A percentile compares a stretch with the other conserved stretches of the same genome.
These are phyloP conservation scores for Fusarium sp. DNA, from an alignment of 2,329 filamentous ascomycete species.

Conservation along the genomic window DNA sequence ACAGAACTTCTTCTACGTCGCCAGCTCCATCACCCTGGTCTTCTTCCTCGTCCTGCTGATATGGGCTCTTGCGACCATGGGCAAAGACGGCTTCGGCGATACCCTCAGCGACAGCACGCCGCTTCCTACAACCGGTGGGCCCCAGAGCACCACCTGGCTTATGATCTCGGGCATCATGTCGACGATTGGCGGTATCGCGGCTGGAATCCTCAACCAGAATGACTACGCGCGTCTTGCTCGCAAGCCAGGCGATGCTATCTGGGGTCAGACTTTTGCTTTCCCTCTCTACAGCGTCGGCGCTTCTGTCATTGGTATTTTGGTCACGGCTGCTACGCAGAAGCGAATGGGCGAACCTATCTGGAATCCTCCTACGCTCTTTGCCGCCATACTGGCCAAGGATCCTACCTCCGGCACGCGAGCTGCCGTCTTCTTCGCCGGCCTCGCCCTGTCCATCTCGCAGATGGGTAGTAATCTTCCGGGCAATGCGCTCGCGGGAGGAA, in stretches of 20 bases:
- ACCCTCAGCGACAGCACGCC: constrained; percentile 45
- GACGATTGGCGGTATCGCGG: constrained; percentile 55
- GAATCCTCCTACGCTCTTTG: constrained; percentile 55
- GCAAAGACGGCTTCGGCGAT: constrained; percentile 54
- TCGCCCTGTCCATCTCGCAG: constrained; percentile 54
- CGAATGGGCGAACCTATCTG: constrained; percentile 54
- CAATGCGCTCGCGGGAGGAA: constrained; percentile 55
- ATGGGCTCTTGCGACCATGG: constrained; percentile 61
- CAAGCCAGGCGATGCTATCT: constrained; percentile 51
- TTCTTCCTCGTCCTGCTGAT: constrained; percentile 59
- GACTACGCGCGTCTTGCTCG: constrained; percentile 55
- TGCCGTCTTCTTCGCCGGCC: constrained; percentile 55
- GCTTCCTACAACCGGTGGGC: constrained; percentile 47
- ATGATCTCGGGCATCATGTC: constrained; percentile 55
- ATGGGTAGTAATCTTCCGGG: constrained; percentile 55
- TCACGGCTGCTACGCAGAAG: constrained; percentile 56
- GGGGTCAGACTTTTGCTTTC: constrained; percentile 53
- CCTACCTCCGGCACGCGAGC: constrained; percentile 52
- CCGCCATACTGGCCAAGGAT: constrained; percentile 49
- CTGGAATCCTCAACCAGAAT: constrained; percentile 56
- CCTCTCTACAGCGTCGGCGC: constrained; percentile 54
- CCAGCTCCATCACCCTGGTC: constrained; percentile 55
- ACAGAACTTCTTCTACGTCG: constrained; percentile 57
- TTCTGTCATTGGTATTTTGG: constrained; percentile 56
- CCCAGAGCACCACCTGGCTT: constrained; percentile 53